These are phyloP conservation scores for Starmerella ratchasimensis DNA, from an alignment of 805 yeast genomes.

Conservation along the genomic window DNA sequence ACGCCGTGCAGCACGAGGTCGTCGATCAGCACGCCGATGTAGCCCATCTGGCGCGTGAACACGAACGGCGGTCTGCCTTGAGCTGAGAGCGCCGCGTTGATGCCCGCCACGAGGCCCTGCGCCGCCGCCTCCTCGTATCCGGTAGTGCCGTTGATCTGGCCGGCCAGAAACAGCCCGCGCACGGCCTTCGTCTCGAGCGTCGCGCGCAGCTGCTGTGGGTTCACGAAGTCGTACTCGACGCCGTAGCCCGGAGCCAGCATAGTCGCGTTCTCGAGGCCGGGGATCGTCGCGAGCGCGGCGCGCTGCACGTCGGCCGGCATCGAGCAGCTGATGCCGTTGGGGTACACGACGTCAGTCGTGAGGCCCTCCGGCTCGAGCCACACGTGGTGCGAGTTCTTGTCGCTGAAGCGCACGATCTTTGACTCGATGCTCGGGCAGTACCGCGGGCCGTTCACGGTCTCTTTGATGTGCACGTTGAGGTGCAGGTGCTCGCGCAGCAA, in stretches of 20 bases:
- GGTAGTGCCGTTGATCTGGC: conserved; percentile 96
- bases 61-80: conserved; percentile 33
- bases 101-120: conserved; percentile 91
- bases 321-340: conserved; percentile 90
- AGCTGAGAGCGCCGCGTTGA: conserved; percentile 68
- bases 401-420: conserved; percentile 66
- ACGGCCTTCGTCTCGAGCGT: conserved; percentile 74
- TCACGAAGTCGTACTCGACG: conserved; percentile 94
- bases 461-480: conserved; percentile 78
- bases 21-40: conserved; percentile 82
- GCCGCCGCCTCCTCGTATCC: conserved; percentile 99
- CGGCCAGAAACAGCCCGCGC: conserved; percentile 73
- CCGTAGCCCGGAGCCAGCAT: conserved; percentile 96
- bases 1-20: conserved; percentile 93
- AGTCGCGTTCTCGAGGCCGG: conserved; percentile 77
- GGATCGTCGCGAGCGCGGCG: conserved; percentile 57
- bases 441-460: conserved; percentile 90
- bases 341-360: conserved; percentile 75
- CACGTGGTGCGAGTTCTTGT: conserved; percentile 60
- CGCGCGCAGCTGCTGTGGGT: conserved; percentile 69
- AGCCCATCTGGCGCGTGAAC: conserved; percentile 68
- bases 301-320: conserved; percentile 91
- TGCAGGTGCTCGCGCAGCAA: conserved; percentile 57
- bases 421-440: conserved; percentile 96
- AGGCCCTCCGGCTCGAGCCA: conserved; percentile 98